A percentile compares a stretch with the other conserved stretches of the same genome.
These are phyloP conservation scores for Chrysanthemum seticuspe DNA, from an alignment of 129 eudicot species.

Conservation along the genomic window DNA sequence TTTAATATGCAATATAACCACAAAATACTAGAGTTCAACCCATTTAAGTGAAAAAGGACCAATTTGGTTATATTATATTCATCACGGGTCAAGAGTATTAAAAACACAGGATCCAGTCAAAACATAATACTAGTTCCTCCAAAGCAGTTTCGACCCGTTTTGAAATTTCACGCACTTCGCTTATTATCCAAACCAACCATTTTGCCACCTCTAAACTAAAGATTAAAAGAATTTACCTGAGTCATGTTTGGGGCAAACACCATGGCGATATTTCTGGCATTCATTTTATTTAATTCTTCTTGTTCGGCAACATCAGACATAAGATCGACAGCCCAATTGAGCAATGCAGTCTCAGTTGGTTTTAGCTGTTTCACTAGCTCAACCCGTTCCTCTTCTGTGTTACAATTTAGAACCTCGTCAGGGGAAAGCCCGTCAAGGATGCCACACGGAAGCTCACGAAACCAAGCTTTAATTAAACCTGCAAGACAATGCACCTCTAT, in stretches of 20 bases:
- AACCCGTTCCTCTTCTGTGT: slow-evolving; percentile 61
- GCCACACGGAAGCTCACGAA: slow-evolving; percentile 84
- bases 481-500: slow-evolving; percentile 87
- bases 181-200: not conserved
- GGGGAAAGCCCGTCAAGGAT: slow-evolving; percentile 91
- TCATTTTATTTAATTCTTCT: slow-evolving; percentile 81
- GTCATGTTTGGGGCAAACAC: slow-evolving; percentile 92
- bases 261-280: slow-evolving; percentile 86
- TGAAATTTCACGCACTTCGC: not conserved
- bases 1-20: not conserved
- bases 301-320: slow-evolving; percentile 93
- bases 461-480: slow-evolving; percentile 87
- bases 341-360: slow-evolving; percentile 78
- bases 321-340: slow-evolving; percentile 84
- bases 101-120: not conserved
- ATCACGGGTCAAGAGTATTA: not conserved
- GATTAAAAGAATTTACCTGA: slow-evolving; percentile 48
- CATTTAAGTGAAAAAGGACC: slow-evolving; percentile 3
- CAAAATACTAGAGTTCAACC: not conserved
- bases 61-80: not conserved
- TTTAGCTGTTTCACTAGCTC: slow-evolving; percentile 71
- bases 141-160: not conserved
- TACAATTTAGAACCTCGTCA: slow-evolving; percentile 69
- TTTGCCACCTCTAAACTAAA: not conserved
- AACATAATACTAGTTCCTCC: not conserved